Base-by-base conservation (phyloP, 176 grass and related monocot genomes). In the Hordeum marinum region DNA sequence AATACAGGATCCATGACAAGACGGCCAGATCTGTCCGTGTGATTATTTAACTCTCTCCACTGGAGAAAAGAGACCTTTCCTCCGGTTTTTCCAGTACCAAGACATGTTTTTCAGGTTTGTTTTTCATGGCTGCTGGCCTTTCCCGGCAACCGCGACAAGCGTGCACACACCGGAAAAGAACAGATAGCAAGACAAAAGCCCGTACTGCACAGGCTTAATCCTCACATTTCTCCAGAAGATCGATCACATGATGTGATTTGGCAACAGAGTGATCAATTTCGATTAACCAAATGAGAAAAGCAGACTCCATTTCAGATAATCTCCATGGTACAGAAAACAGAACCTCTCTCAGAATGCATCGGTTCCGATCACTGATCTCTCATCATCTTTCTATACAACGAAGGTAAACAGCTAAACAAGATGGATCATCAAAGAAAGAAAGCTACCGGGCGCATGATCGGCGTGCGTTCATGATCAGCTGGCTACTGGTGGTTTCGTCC, bases 351-450 rank as follows among this genome's bases (percentile, higher is more conserved):
- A 10, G 15, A 48, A 75, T 74, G 70, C 12, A 18, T 46, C 10
- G 69, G 71, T 11, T 50, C 43, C 72, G 72, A 75, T 52, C 89
- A 61, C 32, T 80, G 37, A 68, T 67, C 26, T 80, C 85, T 61
- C 79, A 62, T 61, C 79, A 62, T 80, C 23, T 87, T 84, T 87
- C 78, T 85, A 87, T 85, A 87, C 89, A 91, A 57, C 46, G 29
- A 76, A 70, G 69, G 68, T 55, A 42, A 86, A 82, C 52, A 75
- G 4, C 32, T 34, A 34, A 90, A 80, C 76, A 76, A 11, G 50
- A 80, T 65, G 29, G 81, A 80, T 83, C 58, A 31, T 83, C 58
- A 39, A 79, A 63, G 58, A 39, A 79, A 63, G 58, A 48, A 80
- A 77, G 68, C 69, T 79, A 66, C 34, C 10, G 62, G 29, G 6